Evolutionary conservation across 73 alveolate species (phyloP).

Genomic region (Paraurostyla sp.): DNA sequence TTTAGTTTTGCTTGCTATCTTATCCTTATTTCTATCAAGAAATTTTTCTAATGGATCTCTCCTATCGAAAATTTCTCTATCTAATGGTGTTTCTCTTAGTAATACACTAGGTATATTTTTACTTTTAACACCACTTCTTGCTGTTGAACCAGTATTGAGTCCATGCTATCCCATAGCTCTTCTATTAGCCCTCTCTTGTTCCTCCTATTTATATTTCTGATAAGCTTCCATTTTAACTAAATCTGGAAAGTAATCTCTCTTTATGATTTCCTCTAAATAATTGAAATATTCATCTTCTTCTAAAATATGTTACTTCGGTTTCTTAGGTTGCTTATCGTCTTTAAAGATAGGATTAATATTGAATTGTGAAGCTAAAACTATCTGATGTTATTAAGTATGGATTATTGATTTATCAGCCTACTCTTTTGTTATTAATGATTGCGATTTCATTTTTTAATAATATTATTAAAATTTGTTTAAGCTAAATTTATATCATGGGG

Average conservation of each 20-base stretch:
- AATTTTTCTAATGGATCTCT: slow-evolving; percentile 49
- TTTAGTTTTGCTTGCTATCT: not conserved
- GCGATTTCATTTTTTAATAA: not conserved
- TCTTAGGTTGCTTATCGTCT: not conserved
- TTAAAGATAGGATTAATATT: not conserved
- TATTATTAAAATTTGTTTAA: not conserved
- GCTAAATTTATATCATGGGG: not conserved
- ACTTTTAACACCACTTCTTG: not conserved
- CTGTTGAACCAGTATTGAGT: not conserved
- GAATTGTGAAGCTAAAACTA: not conserved
- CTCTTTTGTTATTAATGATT: not conserved
- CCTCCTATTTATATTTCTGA: not conserved
- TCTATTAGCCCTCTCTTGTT: not conserved
- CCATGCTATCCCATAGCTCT: not conserved
- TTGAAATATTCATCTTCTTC: slow-evolving; percentile 48
- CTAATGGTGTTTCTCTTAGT: slow-evolving; percentile 34
- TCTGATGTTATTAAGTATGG: not conserved
- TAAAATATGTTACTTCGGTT: not conserved
- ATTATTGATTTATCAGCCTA: not conserved
- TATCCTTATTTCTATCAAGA: not conserved
- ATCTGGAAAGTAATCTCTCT: slow-evolving; percentile 64
- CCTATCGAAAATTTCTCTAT: not conserved
- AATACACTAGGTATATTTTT: not conserved
- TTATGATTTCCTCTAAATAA: slow-evolving; percentile 40
- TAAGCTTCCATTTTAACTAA: slow-evolving; percentile 43